These are phyloP conservation scores for Lentinula detonsa DNA, from an alignment of 768 basidiomycete genomes.

Conservation along the genomic window DNA sequence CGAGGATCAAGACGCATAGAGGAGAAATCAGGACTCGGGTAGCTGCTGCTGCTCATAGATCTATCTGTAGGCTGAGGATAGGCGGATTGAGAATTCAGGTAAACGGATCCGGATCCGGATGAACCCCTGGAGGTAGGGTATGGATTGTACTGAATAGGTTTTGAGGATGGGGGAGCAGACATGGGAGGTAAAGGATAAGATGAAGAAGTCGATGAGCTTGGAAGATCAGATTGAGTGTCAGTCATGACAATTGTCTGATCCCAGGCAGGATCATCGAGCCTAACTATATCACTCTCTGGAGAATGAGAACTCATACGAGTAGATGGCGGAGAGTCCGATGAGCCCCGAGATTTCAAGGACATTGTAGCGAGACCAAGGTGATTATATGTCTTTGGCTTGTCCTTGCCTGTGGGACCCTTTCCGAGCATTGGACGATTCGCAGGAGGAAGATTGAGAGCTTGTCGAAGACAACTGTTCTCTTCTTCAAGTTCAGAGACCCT, in stretches of 20 bases:
- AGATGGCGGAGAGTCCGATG: conserved; percentile 43
- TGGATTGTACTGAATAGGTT: conserved; percentile 37
- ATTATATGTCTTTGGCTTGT: conserved; percentile 60
- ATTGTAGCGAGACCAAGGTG: conserved; percentile 14
- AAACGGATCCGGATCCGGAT: conserved; percentile 34
- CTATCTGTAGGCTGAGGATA: conserved; percentile 49
- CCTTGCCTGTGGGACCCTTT: conserved; percentile 84
- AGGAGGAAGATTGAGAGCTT: conserved; percentile 66
- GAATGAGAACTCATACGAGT: conserved; percentile 59
- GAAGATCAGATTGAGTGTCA: conserved; percentile 30
- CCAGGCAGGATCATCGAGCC: conserved; percentile 46
- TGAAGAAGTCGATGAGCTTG: conserved; percentile 32
- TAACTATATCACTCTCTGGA: conserved; percentile 47
- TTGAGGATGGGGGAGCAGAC: conserved; percentile 37
- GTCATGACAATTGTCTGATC: conserved; percentile 49
- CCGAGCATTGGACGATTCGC: conserved; percentile 69
- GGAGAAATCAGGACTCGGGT: conserved; percentile 40
- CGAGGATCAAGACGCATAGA: conserved; percentile 37
- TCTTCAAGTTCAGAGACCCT: conserved; percentile 80
- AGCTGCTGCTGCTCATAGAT: conserved; percentile 34
- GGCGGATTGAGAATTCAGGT: conserved; percentile 28
- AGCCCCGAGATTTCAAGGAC: conserved; percentile 32
- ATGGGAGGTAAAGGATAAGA: conserved; percentile 41
- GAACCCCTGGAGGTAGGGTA: conserved; percentile 38
- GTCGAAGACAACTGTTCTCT: conserved; percentile 72